A percentile compares a stretch with the other conserved stretches of the same genome.
These are phyloP conservation scores for Aspergillus aculeatus DNA, from an alignment of 2,329 filamentous ascomycete species.

Conservation along the genomic window DNA sequence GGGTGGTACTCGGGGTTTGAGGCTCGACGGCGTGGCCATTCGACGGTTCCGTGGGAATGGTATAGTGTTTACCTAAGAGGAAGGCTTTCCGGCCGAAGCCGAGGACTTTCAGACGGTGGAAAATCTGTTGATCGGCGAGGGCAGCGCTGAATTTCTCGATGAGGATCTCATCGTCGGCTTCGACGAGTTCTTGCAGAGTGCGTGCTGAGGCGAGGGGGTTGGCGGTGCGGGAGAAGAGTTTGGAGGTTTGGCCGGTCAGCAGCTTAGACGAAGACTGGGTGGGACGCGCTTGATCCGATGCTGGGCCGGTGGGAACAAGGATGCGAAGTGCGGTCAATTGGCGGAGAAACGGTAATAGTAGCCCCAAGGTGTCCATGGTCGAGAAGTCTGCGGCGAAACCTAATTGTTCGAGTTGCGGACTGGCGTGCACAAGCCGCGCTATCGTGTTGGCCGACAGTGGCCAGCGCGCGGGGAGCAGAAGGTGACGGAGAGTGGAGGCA, in stretches of 20 bases:
- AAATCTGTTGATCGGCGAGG: conserved; percentile 35
- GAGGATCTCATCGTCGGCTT: conserved; percentile 37
- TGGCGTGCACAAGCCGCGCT: conserved; percentile 52
- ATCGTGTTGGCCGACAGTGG: conserved; percentile 50
- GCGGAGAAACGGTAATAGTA: conserved; percentile 42
- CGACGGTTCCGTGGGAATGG: conserved; percentile 21
- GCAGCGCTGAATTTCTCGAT: conserved; percentile 30
- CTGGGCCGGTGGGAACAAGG: conserved; percentile 33
- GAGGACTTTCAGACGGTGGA: conserved; percentile 34
- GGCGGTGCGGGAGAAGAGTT: neutral
- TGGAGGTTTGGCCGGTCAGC: neutral
- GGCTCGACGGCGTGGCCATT: conserved; percentile 11
- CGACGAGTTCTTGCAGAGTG: conserved; percentile 36
- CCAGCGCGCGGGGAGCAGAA: conserved; percentile 59
- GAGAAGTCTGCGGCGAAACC: conserved; percentile 50
- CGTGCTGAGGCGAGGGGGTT: conserved; percentile 18
- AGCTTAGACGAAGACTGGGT: neutral
- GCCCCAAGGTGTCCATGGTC: conserved; percentile 39
- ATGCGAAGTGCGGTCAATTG: conserved; percentile 43
- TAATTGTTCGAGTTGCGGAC: conserved; percentile 60
- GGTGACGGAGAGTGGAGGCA: conserved; percentile 52
- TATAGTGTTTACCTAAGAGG: conserved; percentile 39
- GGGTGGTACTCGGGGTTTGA: conserved; percentile 17
- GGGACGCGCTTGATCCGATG: conserved; percentile 7
- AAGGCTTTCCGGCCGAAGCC: conserved; percentile 43